phyloP scores from a whole-genome alignment of 2,329 filamentous ascomycete species.

The Alternaria burnsii region DNA sequence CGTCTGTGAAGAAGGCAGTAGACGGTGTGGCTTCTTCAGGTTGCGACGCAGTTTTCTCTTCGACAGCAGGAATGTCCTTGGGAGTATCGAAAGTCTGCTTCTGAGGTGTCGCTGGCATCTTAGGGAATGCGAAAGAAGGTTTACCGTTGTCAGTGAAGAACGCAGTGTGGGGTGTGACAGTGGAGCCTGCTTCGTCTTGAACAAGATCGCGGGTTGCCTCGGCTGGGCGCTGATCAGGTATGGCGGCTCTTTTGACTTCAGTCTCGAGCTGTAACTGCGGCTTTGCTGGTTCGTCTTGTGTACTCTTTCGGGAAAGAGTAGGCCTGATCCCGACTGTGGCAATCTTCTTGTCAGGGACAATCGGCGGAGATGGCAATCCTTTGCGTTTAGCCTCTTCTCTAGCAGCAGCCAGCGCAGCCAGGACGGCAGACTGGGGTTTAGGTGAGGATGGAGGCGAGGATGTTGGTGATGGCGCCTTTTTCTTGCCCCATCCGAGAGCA shows the following conservation, averaged over 20 bases:
- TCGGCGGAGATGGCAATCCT: background rate
- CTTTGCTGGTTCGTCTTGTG: constrained; percentile 7
- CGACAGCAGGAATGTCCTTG: background rate
- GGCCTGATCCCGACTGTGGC: constrained; percentile 7
- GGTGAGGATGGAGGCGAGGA: constrained; percentile 18
- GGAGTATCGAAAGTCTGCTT: background rate
- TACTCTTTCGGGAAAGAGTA: background rate
- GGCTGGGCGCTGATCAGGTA: background rate
- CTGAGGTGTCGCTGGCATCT: background rate
- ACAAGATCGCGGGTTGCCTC: background rate
- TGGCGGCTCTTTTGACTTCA: background rate
- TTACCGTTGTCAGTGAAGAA: constrained; percentile 15
- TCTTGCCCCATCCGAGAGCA: constrained; percentile 46
- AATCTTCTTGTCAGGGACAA: constrained; percentile 12
- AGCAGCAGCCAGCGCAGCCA: constrained; percentile 17
- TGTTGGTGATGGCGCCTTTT: constrained; percentile 27
- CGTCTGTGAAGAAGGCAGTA: constrained; percentile 11
- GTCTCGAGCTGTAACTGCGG: constrained; percentile 9
- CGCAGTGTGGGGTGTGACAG: background rate
- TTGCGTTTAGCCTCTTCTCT: constrained; percentile 16
- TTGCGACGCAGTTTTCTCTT: background rate
- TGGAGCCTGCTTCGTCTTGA: background rate
- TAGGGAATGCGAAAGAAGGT: constrained; percentile 5
- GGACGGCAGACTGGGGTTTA: constrained; percentile 16
- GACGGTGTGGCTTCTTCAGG: constrained; percentile 1